A percentile compares a stretch with the other conserved stretches of the same genome.
Conservation (phyloP, 2,329 filamentous ascomycete genomes). For the Diplocarpon rosae region DNA sequence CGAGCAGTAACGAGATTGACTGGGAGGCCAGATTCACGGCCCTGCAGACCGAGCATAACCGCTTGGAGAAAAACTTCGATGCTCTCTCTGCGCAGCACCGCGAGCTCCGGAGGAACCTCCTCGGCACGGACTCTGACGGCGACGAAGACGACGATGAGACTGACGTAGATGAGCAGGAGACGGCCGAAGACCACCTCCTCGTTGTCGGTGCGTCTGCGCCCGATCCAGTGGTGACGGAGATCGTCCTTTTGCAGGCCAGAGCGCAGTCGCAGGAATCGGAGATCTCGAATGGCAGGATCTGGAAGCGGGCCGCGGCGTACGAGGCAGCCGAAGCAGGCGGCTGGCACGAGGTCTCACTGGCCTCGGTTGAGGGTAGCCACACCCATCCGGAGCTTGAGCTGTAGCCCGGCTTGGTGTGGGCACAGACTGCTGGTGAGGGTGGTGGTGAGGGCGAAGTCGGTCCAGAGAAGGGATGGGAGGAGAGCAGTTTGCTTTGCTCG, state of each 20-base stretch:
- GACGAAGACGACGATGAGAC: constrained; percentile 3
- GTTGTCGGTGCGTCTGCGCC: constrained; percentile 11
- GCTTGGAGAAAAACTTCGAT: constrained; percentile 1
- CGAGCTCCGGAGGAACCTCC: constrained; percentile 10
- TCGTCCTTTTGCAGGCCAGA: constrained; percentile 14
- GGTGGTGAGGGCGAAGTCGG: not conserved
- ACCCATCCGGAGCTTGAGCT: constrained; percentile 32
- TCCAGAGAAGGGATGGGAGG: not conserved
- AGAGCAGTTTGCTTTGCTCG: not conserved
- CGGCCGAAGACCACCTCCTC: constrained; percentile 9
- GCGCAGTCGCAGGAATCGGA: constrained; percentile 16
- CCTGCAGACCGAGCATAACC: constrained; percentile 5
- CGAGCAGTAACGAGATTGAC: constrained; percentile 13
- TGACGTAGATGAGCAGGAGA: constrained; percentile 7
- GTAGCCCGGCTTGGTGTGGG: constrained; percentile 12
- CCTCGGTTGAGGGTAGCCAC: constrained; percentile 34
- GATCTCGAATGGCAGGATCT: constrained; percentile 7
- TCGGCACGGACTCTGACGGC: constrained; percentile 10
- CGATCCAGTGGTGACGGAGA: constrained; percentile 14
- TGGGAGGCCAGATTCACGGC: constrained; percentile 15
- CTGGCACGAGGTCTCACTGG: constrained; percentile 32
- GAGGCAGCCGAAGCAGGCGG: constrained; percentile 31
- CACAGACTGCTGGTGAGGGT: not conserved
- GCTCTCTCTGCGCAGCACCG: constrained; percentile 5
- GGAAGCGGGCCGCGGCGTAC: constrained; percentile 27